phyloP scores from a whole-genome alignment of 768 basidiomycete genomes.

The Tubosaeta sp. region DNA sequence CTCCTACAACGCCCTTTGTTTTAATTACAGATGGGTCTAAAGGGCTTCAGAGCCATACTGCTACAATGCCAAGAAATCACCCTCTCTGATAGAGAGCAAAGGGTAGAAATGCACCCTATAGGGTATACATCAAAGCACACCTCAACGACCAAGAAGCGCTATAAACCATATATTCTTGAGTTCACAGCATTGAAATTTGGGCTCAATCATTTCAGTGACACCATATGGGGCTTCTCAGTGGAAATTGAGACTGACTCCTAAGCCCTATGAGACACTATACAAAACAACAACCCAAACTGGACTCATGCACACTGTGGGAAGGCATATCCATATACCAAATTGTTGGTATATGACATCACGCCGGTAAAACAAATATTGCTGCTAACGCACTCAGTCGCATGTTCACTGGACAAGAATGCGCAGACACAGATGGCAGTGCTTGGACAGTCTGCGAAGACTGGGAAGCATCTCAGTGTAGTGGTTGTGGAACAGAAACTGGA shows the following conservation, averaged over 20 bases:
- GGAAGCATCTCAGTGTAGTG: neutral
- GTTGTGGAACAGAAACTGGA: neutral
- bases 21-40: neutral
- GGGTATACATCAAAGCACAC: constrained; percentile 32
- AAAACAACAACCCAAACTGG: neutral
- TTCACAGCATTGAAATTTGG: constrained; percentile 35
- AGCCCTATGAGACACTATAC: neutral
- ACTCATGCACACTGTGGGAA: neutral
- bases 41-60: neutral
- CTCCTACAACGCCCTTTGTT: neutral
- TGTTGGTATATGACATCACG: neutral
- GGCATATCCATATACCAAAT: neutral
- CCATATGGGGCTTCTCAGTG: constrained; percentile 10
- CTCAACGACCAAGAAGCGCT: constrained; percentile 26
- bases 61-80: neutral
- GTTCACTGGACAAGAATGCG: no score
- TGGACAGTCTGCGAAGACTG: neutral
- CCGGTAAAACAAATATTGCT: neutral
- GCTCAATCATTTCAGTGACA: constrained; percentile 30
- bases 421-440: neutral
- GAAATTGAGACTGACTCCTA: neutral
- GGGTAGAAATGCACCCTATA: neutral
- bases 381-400: no score
- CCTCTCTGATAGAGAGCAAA: neutral
- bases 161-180: constrained; percentile 34